A percentile compares a stretch with the other conserved stretches of the same genome.
Evolutionary conservation across 1,139 yeast species (phyloP).

Genomic region (Tardiomyces depauwii): DNA sequence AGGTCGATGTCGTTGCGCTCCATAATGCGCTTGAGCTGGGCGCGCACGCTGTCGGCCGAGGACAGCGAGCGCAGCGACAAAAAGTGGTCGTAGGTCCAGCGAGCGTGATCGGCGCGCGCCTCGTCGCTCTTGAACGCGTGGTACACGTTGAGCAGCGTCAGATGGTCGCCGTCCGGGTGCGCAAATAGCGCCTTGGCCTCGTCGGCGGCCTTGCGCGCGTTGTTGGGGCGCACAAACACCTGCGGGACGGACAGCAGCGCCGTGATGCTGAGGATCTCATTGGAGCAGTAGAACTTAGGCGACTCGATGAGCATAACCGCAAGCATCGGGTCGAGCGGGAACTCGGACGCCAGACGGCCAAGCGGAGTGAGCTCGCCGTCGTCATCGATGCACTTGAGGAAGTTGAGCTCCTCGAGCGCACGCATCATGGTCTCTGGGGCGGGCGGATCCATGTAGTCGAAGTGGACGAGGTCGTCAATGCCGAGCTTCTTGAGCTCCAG

Average conservation of each 20-base stretch:
- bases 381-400: slow-evolving; percentile 79
- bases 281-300: slow-evolving; percentile 74
- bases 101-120: slow-evolving; percentile 30
- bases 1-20: slow-evolving; percentile 65
- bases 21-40: slow-evolving; percentile 78
- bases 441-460: slow-evolving; percentile 99
- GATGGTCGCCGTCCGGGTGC: slow-evolving; percentile 92
- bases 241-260: slow-evolving; percentile 89
- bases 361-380: slow-evolving; percentile 83
- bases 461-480: slow-evolving; percentile 90
- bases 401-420: slow-evolving; percentile 90
- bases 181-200: slow-evolving; percentile 83
- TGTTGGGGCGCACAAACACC: slow-evolving; percentile 88
- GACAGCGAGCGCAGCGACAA: slow-evolving; percentile 72
- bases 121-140: slow-evolving; percentile 66
- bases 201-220: slow-evolving; percentile 83
- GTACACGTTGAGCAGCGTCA: slow-evolving; percentile 79
- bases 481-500: slow-evolving; percentile 88
- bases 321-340: slow-evolving; percentile 92
- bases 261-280: slow-evolving; percentile 79
- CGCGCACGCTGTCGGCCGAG: slow-evolving; percentile 76
- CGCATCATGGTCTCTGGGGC: slow-evolving; percentile 99
- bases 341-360: slow-evolving; percentile 83
- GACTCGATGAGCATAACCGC: slow-evolving; percentile 90
- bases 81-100: slow-evolving; percentile 90